Base-by-base conservation (phyloP, 106 monocot genomes). In the Allium cepa region DNA sequence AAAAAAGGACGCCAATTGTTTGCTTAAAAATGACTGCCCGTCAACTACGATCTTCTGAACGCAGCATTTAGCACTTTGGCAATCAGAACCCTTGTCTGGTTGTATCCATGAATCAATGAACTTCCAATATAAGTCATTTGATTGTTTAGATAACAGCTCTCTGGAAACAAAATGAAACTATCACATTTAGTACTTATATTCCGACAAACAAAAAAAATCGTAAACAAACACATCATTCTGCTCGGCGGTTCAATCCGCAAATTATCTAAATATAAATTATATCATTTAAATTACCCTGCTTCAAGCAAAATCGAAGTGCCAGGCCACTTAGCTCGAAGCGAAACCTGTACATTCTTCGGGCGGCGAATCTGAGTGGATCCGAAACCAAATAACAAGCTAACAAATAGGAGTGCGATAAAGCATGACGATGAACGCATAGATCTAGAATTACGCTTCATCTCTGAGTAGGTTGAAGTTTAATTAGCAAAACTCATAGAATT, bases 61-160 rank as follows among this genome's bases (percentile, higher is more conserved):
- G 49, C 95, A 95, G 61, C 85, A 91, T 64, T 73, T 91, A 46
- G 88, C 91, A 26, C 81, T 75, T 47, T 51, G 73, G 70, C 88
- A 84, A 26, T 79, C 72, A 58, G 86, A 88, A 47, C 69, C 81
- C 60, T 62, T 81, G 60, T 66, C 79, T 11, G 77, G 70, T 36
- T 91, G 69, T 46, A 91, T 11, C 95, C 95, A 95, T 64, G 73
- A 68, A 62, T 88, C 81, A 58, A 70, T 78, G 27, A 95, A 91
- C 46, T 88, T 81, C 95, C 95, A 95, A 64, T 83, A 91, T 10
- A 91, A 49, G 27, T 75, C 81, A 59, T 88, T 81, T 79, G 85
- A 81, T 66, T 95, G 83, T 73, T 79, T 95, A 18, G 95, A 79
- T 11, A 95, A 77, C 71, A 95, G 65, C 59, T 95, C 95, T 13